phyloP scores from a whole-genome alignment of 148 eudicot species.

The Silene conica region DNA sequence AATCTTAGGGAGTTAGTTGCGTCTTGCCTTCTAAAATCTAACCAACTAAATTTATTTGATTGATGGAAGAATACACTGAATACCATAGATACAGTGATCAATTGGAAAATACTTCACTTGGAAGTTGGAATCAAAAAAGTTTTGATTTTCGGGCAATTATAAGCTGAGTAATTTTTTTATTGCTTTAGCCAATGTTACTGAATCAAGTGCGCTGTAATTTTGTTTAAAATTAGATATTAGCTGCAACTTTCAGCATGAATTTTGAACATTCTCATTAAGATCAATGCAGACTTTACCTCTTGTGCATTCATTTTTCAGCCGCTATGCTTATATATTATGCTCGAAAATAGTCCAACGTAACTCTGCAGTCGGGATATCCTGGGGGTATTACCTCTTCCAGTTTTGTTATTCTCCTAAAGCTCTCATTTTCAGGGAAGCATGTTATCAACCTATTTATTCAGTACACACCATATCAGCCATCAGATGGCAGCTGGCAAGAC shows the following conservation, averaged over 20 bases:
- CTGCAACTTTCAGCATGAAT: slow-evolving; percentile 4
- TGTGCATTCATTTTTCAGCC: not conserved
- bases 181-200: not conserved
- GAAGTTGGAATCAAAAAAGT: too few relatives aligned
- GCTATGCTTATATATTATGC: not conserved
- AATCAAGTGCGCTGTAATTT: not conserved
- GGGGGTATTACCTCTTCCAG: not conserved
- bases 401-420: not conserved
- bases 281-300: not conserved
- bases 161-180: too few relatives aligned
- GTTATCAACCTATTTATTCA: slow-evolving; percentile 84
- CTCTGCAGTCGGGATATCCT: not conserved
- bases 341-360: not conserved
- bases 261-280: not conserved
- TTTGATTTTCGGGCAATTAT: not conserved
- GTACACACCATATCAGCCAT: slow-evolving; percentile 85
- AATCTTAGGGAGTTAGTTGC: too few relatives aligned
- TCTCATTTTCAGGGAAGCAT: slow-evolving; percentile 57
- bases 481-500: slow-evolving; percentile 93
- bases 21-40: not conserved
- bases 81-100: not conserved
- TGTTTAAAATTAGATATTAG: not conserved
- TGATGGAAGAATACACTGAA: not conserved
- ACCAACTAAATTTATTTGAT: not conserved
- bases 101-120: not conserved